Percentiles rank a stretch among this genome's conserved stretches.
phyloP scores from a whole-genome alignment of 2,329 filamentous ascomycete genomes.

The Coniella vitis region DNA sequence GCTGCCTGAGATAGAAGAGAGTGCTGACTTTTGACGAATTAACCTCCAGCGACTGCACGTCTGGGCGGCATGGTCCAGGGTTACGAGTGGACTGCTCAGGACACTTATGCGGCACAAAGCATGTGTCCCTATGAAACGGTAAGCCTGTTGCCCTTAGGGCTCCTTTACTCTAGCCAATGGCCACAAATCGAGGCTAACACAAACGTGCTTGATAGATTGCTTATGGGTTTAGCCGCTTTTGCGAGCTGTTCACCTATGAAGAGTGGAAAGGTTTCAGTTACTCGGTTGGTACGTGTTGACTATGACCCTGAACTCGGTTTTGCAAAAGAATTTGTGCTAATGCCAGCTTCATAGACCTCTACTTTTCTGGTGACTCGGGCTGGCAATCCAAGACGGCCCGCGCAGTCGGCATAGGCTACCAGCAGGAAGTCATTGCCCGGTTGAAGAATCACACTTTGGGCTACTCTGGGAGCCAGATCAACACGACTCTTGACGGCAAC shows the following conservation, averaged over 20 bases:
- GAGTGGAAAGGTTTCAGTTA: conserved; percentile 72
- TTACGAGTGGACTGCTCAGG: conserved; percentile 57
- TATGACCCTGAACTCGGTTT: neutral
- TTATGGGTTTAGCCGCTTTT: conserved; percentile 68
- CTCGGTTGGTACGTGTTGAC: conserved; percentile 39
- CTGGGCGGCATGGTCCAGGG: conserved; percentile 48
- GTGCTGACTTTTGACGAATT: neutral
- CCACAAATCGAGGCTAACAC: conserved; percentile 7
- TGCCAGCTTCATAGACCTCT: conserved; percentile 36
- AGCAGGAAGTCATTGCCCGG: conserved; percentile 66
- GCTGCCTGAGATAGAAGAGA: no score
- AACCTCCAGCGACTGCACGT: conserved; percentile 47
- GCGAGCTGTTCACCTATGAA: conserved; percentile 65
- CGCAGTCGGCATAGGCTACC: conserved; percentile 67
- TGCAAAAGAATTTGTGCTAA: neutral
- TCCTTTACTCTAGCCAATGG: neutral
- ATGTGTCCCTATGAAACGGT: conserved; percentile 71
- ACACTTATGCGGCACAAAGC: conserved; percentile 61
- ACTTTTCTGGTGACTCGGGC: conserved; percentile 53
- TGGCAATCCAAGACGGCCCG: conserved; percentile 61
- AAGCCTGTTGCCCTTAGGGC: conserved; percentile 4
- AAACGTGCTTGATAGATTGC: conserved; percentile 40
- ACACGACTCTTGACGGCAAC: conserved; percentile 64
- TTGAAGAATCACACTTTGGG: conserved; percentile 59
- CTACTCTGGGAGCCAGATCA: conserved; percentile 54